phyloP scores from a whole-genome alignment of 129 eudicot genomes.

The carrot (Daucus carota) region DH1_v3.0 NC_030385.2:12988001-12988500 shows the following conservation, averaged over 20 bases:
- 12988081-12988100: not conserved
- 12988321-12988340: not conserved
- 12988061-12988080: constrained; percentile 4
- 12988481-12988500: not conserved
- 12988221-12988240: not conserved
- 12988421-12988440: not conserved
- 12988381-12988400: not conserved
- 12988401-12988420: no score
- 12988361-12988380: not conserved
- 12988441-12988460: not conserved
- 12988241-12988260: not conserved
- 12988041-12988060: constrained; percentile 42
- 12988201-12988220: not conserved
- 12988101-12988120: not conserved
- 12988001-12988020: constrained; percentile 49
- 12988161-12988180: not conserved
- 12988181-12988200: not conserved
- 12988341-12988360: no score
- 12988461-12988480: not conserved
- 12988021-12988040: constrained; percentile 38
- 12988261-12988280: not conserved
- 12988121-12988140: not conserved
- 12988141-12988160: not conserved
- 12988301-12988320: not conserved
- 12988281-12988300: not conserved